phyloP scores from a whole-genome alignment of 805 yeast species.

The Saccharomycopsis lassenensis region DNA sequence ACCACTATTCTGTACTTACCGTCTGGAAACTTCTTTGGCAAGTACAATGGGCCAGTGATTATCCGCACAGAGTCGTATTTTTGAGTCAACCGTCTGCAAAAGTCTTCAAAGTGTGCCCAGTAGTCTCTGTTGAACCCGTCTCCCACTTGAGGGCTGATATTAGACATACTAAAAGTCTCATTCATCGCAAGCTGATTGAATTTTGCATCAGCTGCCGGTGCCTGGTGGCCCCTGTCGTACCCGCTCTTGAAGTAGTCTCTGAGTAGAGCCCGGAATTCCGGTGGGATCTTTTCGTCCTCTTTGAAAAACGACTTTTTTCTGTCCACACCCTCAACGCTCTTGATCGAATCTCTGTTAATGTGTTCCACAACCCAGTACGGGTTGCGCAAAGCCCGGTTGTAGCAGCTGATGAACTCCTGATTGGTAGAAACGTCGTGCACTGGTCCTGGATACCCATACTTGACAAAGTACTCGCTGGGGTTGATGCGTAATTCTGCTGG shows the following conservation, averaged over 20 bases:
- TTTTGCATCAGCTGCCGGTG: slow-evolving; percentile 96
- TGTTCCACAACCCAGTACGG: slow-evolving; percentile 88
- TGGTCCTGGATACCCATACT: slow-evolving; percentile 94
- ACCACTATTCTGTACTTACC: slow-evolving; percentile 79
- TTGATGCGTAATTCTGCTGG: slow-evolving; percentile 28
- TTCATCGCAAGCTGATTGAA: slow-evolving; percentile 88
- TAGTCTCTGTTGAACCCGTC: slow-evolving; percentile 95
- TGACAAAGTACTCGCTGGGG: slow-evolving; percentile 77
- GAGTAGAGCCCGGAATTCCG: slow-evolving; percentile 60
- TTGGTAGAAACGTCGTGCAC: slow-evolving; percentile 69
- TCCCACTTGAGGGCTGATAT: slow-evolving; percentile 96
- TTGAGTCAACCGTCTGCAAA: slow-evolving; percentile 66
- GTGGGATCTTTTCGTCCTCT: slow-evolving; percentile 80
- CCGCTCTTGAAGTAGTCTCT: slow-evolving; percentile 91
- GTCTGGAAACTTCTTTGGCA: slow-evolving; percentile 71
- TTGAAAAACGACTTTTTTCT: slow-evolving; percentile 72
- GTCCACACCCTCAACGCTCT: slow-evolving; percentile 45
- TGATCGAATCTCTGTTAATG: slow-evolving; percentile 61
- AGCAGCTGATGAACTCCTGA: slow-evolving; percentile 74
- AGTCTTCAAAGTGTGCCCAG: slow-evolving; percentile 95
- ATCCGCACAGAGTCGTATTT: slow-evolving; percentile 67
- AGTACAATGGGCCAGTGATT: slow-evolving; percentile 87
- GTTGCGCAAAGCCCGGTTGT: slow-evolving; percentile 71
- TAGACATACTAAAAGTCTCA: slow-evolving; percentile 81
- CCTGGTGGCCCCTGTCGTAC: slow-evolving; percentile 77